Percentiles rank a stretch among this genome's conserved stretches.
Conservation (phyloP, 352 stramenopile genomes). For the Nothophytophthora sp. region DNA sequence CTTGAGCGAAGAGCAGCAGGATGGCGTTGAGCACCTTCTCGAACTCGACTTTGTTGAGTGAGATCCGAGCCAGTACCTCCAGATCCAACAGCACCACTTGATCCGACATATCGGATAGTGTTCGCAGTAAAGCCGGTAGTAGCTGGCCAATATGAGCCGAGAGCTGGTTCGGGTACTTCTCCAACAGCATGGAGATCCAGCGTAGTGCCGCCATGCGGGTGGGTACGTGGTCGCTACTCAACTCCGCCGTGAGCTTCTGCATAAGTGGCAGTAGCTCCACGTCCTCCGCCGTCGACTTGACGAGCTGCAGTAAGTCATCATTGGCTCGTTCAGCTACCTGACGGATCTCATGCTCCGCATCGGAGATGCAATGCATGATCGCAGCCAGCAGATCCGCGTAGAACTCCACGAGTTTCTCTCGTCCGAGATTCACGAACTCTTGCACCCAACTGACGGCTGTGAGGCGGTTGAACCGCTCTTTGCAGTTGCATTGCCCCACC, state of each 20-base stretch:
- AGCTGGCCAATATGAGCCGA: conserved; percentile 92
- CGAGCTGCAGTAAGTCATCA: conserved; percentile 94
- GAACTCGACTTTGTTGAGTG: conserved; percentile 91
- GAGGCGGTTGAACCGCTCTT: conserved; percentile 96
- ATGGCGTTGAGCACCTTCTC: conserved; percentile 95
- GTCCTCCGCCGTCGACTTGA: conserved; percentile 90
- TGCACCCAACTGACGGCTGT: conserved; percentile 98
- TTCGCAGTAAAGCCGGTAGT: conserved; percentile 95
- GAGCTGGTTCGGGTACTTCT: conserved; percentile 96
- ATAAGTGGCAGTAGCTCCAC: conserved; percentile 95
- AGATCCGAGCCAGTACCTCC: conserved; percentile 96
- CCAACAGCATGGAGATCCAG: conserved; percentile 99
- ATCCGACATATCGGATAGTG: conserved; percentile 96
- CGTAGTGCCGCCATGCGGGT: conserved; percentile 94
- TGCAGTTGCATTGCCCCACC: conserved; percentile 96
- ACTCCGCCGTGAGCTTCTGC: conserved; percentile 94
- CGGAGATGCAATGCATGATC: conserved; percentile 98
- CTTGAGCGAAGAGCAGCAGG: conserved; percentile 93
- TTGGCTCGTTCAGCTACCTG: conserved; percentile 97
- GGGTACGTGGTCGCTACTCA: conserved; percentile 95
- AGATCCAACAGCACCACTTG: conserved; percentile 96
- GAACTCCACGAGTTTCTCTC: conserved; percentile 95
- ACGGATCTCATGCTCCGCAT: conserved; percentile 96
- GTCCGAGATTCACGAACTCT: conserved; percentile 97
- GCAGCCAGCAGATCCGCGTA: conserved; percentile 96